Evolutionary conservation across 345 rosid species (phyloP).

Genomic region (Moringa oleifera): DNA sequence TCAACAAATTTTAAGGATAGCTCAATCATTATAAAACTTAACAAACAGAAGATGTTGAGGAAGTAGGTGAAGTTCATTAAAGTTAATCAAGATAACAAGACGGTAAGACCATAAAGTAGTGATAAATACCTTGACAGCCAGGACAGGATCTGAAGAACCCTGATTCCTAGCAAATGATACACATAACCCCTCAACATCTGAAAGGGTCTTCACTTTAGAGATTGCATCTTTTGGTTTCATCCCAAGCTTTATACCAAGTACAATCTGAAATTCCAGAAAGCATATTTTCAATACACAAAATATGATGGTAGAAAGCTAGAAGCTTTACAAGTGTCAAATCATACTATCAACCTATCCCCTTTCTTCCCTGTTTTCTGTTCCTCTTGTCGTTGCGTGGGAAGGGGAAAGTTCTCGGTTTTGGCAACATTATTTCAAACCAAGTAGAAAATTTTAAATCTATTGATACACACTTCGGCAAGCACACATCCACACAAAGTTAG

Average conservation of each 20-base stretch:
- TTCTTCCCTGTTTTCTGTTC: too few species aligned
- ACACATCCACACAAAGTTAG: too few species aligned
- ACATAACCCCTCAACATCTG: constrained; percentile 88
- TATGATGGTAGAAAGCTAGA: constrained; percentile 2
- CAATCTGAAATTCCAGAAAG: constrained; percentile 47
- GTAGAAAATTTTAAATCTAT: too few species aligned
- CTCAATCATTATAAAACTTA: background rate
- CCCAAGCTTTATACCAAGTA: constrained; percentile 82
- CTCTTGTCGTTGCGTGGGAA: too few species aligned
- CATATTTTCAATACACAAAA: constrained; percentile 2
- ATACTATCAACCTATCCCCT: too few species aligned
- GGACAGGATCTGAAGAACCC: constrained; percentile 72
- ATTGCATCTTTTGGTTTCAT: constrained; percentile 73
- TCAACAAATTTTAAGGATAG: background rate
- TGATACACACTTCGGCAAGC: too few species aligned
- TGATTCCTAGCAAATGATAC: constrained; percentile 48
- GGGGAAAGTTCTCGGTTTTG: too few species aligned
- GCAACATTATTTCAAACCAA: too few species aligned
- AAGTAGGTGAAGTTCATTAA: background rate
- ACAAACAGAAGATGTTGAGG: background rate
- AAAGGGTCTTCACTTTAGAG: constrained; percentile 76
- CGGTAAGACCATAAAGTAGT: background rate
- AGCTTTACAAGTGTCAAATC: background rate
- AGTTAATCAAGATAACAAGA: background rate
- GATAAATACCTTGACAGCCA: constrained; percentile 76